Evolutionary conservation across 2,329 filamentous ascomycete genomes (phyloP).

Genomic region (Colletotrichum endophyticum): DNA sequence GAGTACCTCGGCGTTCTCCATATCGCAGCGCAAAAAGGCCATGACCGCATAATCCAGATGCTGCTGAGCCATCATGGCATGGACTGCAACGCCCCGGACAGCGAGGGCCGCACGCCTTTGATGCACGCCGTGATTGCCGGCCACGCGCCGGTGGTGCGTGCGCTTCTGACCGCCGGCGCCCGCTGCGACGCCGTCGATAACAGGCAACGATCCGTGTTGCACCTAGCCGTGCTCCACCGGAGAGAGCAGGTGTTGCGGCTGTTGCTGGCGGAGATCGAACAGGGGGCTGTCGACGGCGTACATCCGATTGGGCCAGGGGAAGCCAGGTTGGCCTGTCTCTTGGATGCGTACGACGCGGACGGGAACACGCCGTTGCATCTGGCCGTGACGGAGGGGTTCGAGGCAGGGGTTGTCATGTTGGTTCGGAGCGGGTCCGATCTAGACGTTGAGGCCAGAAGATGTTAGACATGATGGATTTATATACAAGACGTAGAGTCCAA

Average conservation of each 20-base stretch:
- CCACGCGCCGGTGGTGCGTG: not conserved
- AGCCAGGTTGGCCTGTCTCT: not conserved
- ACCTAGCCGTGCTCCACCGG: not conserved
- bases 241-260: not conserved
- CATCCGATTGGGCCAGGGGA: not conserved
- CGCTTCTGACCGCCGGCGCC: not conserved
- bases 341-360: not conserved
- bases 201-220: not conserved
- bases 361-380: not conserved
- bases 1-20: not conserved
- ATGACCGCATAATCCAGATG: not conserved
- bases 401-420: not conserved
- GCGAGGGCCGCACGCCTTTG: not conserved
- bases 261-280: not conserved
- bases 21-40: not conserved
- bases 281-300: not conserved
- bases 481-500: fast-evolving
- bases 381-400: not conserved
- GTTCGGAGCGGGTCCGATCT: not conserved
- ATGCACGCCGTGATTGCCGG: not conserved
- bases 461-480: not conserved
- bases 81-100: not conserved
- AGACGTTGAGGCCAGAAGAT: not conserved
- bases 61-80: not conserved
- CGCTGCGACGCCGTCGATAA: not conserved